Evolutionary conservation across 371 early-diverging fungal species (phyloP).

Genomic region (Mucor plumbeus): DNA sequence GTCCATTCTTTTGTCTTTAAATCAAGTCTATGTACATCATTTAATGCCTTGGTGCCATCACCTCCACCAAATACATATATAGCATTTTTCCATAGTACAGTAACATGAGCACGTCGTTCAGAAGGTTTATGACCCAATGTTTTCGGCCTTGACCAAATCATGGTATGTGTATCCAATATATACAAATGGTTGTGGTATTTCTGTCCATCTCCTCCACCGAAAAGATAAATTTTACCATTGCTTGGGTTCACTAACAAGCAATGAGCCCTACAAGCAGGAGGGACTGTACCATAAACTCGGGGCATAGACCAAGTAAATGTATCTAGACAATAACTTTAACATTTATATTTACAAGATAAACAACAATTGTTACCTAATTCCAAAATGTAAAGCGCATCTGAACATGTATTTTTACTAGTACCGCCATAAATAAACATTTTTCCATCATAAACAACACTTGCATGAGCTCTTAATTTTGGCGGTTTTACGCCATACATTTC

Average conservation of each 20-base stretch:
- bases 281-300: conserved; percentile 67
- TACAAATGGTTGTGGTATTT: conserved; percentile 83
- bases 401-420: conserved; percentile 73
- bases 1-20: conserved; percentile 31
- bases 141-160: conserved; percentile 66
- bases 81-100: conserved; percentile 63
- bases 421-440: conserved; percentile 88
- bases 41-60: conserved; percentile 77
- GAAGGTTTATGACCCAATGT: conserved; percentile 14
- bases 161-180: conserved; percentile 64
- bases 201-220: conserved; percentile 90
- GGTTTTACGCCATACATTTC: conserved; percentile 68
- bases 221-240: conserved; percentile 58
- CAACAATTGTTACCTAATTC: conserved; percentile 67
- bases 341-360: neutral
- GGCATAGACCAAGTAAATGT: conserved; percentile 82
- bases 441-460: conserved; percentile 75
- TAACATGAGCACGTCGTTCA: conserved; percentile 27
- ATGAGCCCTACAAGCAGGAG: conserved; percentile 84
- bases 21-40: conserved; percentile 55
- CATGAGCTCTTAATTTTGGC: conserved; percentile 77
- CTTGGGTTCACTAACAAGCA: conserved; percentile 69
- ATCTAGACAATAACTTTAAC: conserved; percentile 43
- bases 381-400: conserved; percentile 75
- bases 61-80: conserved; percentile 91